These are phyloP conservation scores for Monosporascus sp. DNA, from an alignment of 2,329 filamentous ascomycete genomes.

Conservation along the genomic window DNA sequence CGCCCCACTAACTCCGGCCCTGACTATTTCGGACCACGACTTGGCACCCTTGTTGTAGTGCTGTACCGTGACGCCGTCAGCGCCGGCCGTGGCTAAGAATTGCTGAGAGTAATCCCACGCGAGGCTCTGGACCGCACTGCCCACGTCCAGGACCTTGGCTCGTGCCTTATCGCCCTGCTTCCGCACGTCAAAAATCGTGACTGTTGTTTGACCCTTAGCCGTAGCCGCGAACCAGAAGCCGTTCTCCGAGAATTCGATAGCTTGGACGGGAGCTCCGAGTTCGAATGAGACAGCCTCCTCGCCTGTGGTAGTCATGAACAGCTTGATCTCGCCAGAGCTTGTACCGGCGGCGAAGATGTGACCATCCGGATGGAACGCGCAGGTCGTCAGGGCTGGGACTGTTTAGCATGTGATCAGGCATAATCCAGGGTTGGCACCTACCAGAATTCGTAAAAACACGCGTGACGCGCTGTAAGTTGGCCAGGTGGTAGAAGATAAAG, in stretches of 20 bases:
- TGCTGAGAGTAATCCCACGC: conserved; percentile 95
- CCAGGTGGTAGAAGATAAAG: conserved; percentile 82
- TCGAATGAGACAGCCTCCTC: conserved; percentile 71
- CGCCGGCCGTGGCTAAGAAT: conserved; percentile 78
- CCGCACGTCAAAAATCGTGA: conserved; percentile 87
- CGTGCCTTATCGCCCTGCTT: conserved; percentile 80
- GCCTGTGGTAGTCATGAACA: conserved; percentile 82
- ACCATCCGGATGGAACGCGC: conserved; percentile 93
- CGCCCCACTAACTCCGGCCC: conserved; percentile 58
- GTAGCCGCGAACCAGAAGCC: conserved; percentile 91
- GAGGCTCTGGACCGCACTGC: conserved; percentile 69
- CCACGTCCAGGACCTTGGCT: conserved; percentile 82
- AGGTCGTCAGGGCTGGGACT: conserved; percentile 63
- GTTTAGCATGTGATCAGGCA: background rate
- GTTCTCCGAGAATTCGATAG: conserved; percentile 88
- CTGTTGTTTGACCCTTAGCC: conserved; percentile 68
- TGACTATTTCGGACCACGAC: conserved; percentile 81
- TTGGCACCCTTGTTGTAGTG: conserved; percentile 86
- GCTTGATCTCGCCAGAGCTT: conserved; percentile 73
- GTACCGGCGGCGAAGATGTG: conserved; percentile 85
- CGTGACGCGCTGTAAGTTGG: conserved; percentile 61
- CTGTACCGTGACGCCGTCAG: conserved; percentile 78
- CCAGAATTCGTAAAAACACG: conserved; percentile 77
- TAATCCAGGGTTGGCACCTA: conserved; percentile 41
- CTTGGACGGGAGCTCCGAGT: conserved; percentile 64